Evolutionary conservation across 2,329 filamentous ascomycete species (phyloP), one percentile per base, ranked within the genome.

Genomic region (Fusarium tjaetaba): DNA sequence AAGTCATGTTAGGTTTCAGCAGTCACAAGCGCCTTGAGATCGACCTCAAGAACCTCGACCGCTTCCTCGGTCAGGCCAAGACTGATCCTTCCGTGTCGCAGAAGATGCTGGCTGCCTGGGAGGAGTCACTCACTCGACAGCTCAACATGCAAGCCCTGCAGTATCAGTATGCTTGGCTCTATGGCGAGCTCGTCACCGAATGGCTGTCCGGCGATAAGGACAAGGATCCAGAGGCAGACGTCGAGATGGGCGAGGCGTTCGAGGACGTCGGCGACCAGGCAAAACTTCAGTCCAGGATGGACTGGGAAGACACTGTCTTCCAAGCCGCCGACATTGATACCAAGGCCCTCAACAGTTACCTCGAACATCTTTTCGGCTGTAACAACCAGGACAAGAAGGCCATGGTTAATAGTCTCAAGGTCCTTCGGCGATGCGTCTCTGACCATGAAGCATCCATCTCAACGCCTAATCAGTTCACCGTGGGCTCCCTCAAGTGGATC

Each of bases 221-320:
- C 2, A 64, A 76, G 10, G 55, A 52, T 7, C n/a, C 56, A 11
- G 28, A 72, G 57, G 59, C 45, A 8, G 66, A 77, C 26, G 71
- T 78, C 39, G 75, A 80, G 11, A 81, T 81, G 76, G 70, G 76
- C 3, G 82, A 82, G 20, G 79, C 77, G 1, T 86, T 86, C 53
- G 85, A 86, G 42, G 78, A 81, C 14, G 72, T 86, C 16, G 83
- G 82, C 2, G 80, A 82, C 26, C 79, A 82, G 5, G 81, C 82
- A 55, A 86, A 84, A 76, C 75, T 84, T 20, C 81, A 86, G 59
- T 71, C 78, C 4, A 74, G 72, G 22, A 76, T 76, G 20, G 75
- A 83, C 34, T 88, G 86, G 84, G 86, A 88, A 70, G 74, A 78
- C 8, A 81, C 80, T 36, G 85, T 86, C 7, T 88, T 88, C 58